Base-by-base conservation (phyloP, 495 filamentous ascomycete species). In the Pseudomonodictys pantanalensis region DNA sequence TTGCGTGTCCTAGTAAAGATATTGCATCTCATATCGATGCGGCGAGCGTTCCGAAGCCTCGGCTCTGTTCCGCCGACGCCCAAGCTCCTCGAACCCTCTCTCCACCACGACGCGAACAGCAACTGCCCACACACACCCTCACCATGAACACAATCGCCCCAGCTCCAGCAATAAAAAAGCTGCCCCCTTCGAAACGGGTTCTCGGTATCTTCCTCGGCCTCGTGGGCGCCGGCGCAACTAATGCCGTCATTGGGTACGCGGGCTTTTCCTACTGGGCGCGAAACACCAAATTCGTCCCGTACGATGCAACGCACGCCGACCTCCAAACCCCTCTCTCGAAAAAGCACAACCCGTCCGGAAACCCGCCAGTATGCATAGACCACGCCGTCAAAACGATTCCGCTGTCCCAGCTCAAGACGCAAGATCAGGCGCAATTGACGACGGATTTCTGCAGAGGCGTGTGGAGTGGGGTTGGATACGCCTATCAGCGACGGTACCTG, bases 381-480 rank as follows among this genome's bases (percentile, higher is more conserved):
- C 58, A 66, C 32, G 62, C 63, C 6, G 59, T 66, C 1, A 38
- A 50, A 8, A 62, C 52, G 38, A 58, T 69, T 12, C 66, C 66
- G 29, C 47, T 69, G 20, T 22, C 6, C n/a, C 42, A 69, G 26
- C 41, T 66, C 49, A 59, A 60, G 32, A 63, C 49, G 35, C 30
- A 24, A 20, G 63, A 66, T n/a, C 35, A 49, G 39, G 41, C 12
- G 20, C 28, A 51, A 29, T 43, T 69, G 7, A 66, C 54, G 46
- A 56, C 47, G 11, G 63, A 60, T 3, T 69, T 66, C 33, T 66
- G 66, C 39, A 32, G 62, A 9, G 59, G 59, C 17, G 50, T 69
- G 17, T 69, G 66, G 66, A 45, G 52, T 29, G 66, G 66, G n/a
- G 4, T 55, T n/a, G 63, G 66, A 29, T 69, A 59, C 32, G 66